Evolutionary conservation across 768 basidiomycete genomes (phyloP).

Genomic region (Boletus huronensis): DNA sequence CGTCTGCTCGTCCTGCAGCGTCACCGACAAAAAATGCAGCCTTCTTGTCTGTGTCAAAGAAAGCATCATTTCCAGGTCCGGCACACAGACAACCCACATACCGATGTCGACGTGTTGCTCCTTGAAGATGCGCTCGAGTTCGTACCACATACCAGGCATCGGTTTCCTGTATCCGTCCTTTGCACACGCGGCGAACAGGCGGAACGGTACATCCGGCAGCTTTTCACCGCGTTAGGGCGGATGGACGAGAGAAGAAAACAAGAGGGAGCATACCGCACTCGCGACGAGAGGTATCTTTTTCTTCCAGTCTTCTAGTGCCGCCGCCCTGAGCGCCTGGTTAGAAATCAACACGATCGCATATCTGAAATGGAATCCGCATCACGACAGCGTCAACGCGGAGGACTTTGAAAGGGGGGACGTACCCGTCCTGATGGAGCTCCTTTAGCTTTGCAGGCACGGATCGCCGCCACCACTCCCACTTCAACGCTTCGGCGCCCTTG

Average conservation of each 20-base stretch:
- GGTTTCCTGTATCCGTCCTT: conserved; percentile 83
- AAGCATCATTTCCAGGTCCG: not conserved
- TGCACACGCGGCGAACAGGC: conserved; percentile 70
- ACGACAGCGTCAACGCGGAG: not conserved
- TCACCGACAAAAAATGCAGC: conserved; percentile 84
- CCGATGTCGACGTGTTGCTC: conserved; percentile 63
- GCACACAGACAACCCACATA: conserved; percentile 25
- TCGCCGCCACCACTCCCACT: conserved; percentile 68
- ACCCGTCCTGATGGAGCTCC: conserved; percentile 61
- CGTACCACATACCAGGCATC: conserved; percentile 82
- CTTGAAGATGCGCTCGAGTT: conserved; percentile 59
- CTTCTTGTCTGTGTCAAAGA: conserved; percentile 49
- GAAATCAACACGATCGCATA: conserved; percentile 74
- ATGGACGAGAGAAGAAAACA: not conserved
- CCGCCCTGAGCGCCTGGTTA: conserved; percentile 64
- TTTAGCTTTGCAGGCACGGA: conserved; percentile 61
- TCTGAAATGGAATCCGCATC: conserved; percentile 32
- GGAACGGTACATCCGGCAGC: conserved; percentile 75
- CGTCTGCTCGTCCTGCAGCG: conserved; percentile 75
- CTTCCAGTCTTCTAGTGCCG: conserved; percentile 62
- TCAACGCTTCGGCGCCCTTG: conserved; percentile 30
- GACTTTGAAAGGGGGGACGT: not conserved
- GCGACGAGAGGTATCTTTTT: conserved; percentile 71
- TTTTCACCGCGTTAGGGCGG: conserved; percentile 25
- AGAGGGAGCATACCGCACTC: conserved; percentile 43